Evolutionary conservation across 352 stramenopile species (phyloP).

Genomic region (Pythium aquatile): DNA sequence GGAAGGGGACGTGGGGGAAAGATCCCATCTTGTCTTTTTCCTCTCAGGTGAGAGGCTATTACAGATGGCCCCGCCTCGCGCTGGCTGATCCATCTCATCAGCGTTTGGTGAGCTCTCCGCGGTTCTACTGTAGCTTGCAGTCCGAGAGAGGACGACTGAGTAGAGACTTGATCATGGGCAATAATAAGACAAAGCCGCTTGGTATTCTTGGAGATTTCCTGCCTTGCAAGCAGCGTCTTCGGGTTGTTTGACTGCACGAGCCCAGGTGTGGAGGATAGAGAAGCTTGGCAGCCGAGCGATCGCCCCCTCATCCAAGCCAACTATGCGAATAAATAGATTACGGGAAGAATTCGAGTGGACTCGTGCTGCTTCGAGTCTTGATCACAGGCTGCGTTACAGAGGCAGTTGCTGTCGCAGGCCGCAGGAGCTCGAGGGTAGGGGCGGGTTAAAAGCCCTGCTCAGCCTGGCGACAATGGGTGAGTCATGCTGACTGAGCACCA

Average conservation of each 20-base stretch:
- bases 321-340: not conserved
- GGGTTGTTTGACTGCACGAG: not conserved
- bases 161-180: not conserved
- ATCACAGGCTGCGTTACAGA: not conserved
- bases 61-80: conserved; percentile 15
- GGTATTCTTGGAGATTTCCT: conserved; percentile 14
- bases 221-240: not conserved
- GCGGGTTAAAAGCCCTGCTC: not conserved
- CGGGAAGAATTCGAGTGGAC: not conserved
- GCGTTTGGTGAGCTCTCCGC: not conserved
- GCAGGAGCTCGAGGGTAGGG: not conserved
- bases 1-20: conserved; percentile 14
- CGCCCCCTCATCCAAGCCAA: not conserved
- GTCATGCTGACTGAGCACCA: not conserved
- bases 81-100: not conserved
- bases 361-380: not conserved
- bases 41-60: conserved; percentile 21
- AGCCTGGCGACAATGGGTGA: not conserved
- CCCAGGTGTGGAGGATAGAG: conserved; percentile 1
- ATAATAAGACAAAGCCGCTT: conserved; percentile 13
- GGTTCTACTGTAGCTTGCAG: not conserved
- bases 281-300: not conserved
- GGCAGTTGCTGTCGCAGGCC: not conserved
- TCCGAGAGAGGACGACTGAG: not conserved
- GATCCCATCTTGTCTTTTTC: conserved; percentile 38